Percentiles rank a stretch among this genome's conserved stretches.
These are phyloP conservation scores for Nymphaea thermarum DNA, from an alignment of 164 flowering plant genomes.

Conservation along the genomic window DNA sequence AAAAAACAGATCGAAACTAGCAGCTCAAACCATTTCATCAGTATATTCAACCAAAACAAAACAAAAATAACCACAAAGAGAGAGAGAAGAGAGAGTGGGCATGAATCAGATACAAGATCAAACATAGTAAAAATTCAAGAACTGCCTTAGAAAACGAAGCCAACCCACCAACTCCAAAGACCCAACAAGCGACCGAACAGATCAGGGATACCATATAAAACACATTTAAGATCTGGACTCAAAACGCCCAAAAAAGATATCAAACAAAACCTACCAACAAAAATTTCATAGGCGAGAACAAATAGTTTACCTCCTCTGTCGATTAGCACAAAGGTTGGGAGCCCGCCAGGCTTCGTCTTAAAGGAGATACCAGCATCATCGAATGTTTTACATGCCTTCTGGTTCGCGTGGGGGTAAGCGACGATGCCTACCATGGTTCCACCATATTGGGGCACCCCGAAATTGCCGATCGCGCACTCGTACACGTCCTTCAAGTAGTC, in stretches of 20 bases:
- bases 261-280: neutral
- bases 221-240: neutral
- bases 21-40: too few species aligned
- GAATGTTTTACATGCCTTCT: conserved; percentile 68
- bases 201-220: neutral
- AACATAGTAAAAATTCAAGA: too few species aligned
- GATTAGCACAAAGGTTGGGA: conserved; percentile 60
- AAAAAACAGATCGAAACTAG: too few species aligned
- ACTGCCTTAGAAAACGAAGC: too few species aligned
- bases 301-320: conserved; percentile 69
- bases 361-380: conserved; percentile 41
- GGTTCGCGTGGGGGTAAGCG: conserved; percentile 59
- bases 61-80: too few species aligned
- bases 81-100: too few species aligned
- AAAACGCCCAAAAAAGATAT: neutral
- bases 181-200: neutral
- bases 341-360: conserved; percentile 65
- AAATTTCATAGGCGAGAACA: too few species aligned
- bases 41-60: too few species aligned
- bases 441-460: conserved; percentile 94
- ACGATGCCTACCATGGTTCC: conserved; percentile 75
- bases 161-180: neutral
- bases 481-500: conserved; percentile 43
- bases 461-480: conserved; percentile 91
- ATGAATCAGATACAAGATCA: too few species aligned